A percentile compares a stretch with the other conserved stretches of the same genome.
These are phyloP conservation scores for Paraconiothyrium brasiliense DNA, from an alignment of 2,329 filamentous ascomycete genomes.

Conservation along the genomic window DNA sequence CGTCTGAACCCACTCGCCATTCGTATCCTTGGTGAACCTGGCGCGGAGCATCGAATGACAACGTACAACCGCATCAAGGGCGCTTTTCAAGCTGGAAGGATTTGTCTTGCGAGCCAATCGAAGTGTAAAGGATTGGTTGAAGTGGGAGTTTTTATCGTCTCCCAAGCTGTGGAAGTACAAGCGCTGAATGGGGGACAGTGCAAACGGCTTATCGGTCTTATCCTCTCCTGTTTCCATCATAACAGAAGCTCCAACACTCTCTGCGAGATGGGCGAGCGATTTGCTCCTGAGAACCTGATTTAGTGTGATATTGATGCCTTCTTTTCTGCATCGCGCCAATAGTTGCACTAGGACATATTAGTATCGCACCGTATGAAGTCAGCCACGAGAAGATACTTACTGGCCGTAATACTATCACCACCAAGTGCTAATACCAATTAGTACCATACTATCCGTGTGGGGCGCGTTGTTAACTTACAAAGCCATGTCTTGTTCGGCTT, in stretches of 20 bases:
- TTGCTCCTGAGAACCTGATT: slow-evolving; percentile 47
- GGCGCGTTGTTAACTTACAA: slow-evolving; percentile 27
- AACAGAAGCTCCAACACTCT: slow-evolving; percentile 24
- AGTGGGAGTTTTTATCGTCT: slow-evolving; percentile 47
- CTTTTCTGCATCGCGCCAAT: slow-evolving; percentile 41
- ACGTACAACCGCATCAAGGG: slow-evolving; percentile 35
- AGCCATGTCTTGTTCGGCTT: slow-evolving; percentile 42
- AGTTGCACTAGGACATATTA: slow-evolving; percentile 31
- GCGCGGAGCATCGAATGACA: slow-evolving; percentile 48
- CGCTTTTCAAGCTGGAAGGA: slow-evolving; percentile 29
- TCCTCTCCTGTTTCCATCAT: slow-evolving; percentile 26
- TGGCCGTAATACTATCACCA: slow-evolving; percentile 45
- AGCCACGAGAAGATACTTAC: no score
- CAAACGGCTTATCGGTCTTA: slow-evolving; percentile 46
- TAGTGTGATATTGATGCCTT: slow-evolving; percentile 41
- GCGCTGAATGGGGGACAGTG: slow-evolving; percentile 57
- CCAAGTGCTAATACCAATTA: slow-evolving; percentile 35
- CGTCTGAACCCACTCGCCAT: slow-evolving; percentile 35
- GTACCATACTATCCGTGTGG: not conserved
- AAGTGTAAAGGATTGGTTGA: slow-evolving; percentile 59
- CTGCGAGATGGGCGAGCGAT: slow-evolving; percentile 40
- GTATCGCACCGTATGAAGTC: no score
- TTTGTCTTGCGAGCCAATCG: slow-evolving; percentile 42
- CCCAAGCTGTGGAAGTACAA: slow-evolving; percentile 52
- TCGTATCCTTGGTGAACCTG: slow-evolving; percentile 30